These are phyloP conservation scores for Coccinonectria pachysandricola DNA, from an alignment of 2,329 filamentous ascomycete genomes.

Conservation along the genomic window DNA sequence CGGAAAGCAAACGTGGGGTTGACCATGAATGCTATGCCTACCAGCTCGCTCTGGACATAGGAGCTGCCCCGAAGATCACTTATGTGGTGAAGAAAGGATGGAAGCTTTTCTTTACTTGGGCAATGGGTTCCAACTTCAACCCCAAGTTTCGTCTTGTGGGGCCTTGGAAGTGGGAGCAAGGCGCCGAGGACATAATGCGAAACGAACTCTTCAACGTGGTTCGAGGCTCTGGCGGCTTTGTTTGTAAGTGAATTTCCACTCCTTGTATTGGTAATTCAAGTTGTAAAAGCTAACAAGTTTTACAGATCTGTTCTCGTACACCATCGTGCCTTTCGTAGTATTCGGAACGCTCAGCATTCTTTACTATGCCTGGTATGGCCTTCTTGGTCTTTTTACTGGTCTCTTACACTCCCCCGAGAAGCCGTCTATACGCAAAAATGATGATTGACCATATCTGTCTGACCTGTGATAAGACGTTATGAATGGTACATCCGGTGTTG, in stretches of 20 bases:
- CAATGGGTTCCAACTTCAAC: slow-evolving; percentile 39
- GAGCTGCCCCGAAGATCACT: slow-evolving; percentile 28
- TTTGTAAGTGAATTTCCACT: slow-evolving; percentile 24
- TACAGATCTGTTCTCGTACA: slow-evolving; percentile 26
- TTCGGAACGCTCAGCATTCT: slow-evolving; percentile 24
- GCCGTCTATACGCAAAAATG: too few relatives aligned
- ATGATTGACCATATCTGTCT: too few relatives aligned
- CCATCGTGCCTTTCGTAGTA: slow-evolving; percentile 24
- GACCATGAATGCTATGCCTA: slow-evolving; percentile 41
- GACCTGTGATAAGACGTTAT: too few relatives aligned
- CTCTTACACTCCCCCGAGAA: too few relatives aligned
- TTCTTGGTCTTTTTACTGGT: slow-evolving; percentile 4
- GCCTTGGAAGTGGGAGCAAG: slow-evolving; percentile 30
- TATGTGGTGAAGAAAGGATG: slow-evolving; percentile 26
- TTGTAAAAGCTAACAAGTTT: slow-evolving; percentile 8
- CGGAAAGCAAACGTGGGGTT: slow-evolving; percentile 29
- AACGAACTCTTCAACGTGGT: slow-evolving; percentile 31
- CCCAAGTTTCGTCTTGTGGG: slow-evolving; percentile 37
- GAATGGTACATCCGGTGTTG: too few relatives aligned
- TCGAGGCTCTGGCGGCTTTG: slow-evolving; percentile 24
- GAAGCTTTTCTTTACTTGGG: slow-evolving; percentile 33
- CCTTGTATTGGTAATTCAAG: fast-evolving
- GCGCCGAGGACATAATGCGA: slow-evolving; percentile 28
- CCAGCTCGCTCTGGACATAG: slow-evolving; percentile 38
- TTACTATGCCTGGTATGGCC: slow-evolving; percentile 14